Evolutionary conservation across 2,329 filamentous ascomycete genomes (phyloP).

Genomic region (Rhinocladiella similis): DNA sequence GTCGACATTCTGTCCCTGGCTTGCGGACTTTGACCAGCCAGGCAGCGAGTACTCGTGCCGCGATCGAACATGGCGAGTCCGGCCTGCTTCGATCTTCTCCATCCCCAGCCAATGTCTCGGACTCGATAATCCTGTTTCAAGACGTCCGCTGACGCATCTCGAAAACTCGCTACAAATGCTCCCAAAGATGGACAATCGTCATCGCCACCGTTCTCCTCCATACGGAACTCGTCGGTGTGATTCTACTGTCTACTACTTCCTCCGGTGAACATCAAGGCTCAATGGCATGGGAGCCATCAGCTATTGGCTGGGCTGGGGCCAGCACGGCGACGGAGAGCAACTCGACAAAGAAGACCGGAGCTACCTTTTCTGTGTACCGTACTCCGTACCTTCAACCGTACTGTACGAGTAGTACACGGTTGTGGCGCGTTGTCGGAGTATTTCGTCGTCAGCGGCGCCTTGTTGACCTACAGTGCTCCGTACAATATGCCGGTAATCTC

Average conservation of each 20-base stretch:
- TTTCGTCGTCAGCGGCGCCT: conserved; percentile 15
- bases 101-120: conserved; percentile 22
- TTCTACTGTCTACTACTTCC: too few relatives aligned
- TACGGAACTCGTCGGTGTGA: too few relatives aligned
- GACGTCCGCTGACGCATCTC: conserved; percentile 16
- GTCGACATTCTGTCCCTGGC: conserved; percentile 7
- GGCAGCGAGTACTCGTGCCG: conserved; percentile 5
- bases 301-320: not conserved
- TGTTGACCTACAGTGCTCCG: too few relatives aligned
- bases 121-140: conserved; percentile 19
- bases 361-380: not conserved
- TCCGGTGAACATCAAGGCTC: too few relatives aligned
- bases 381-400: too few relatives aligned
- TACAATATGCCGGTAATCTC: conserved; percentile 21
- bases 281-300: too few relatives aligned
- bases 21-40: conserved; percentile 2
- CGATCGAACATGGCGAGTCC: conserved; percentile 3
- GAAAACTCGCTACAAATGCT: not conserved
- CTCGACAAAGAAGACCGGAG: not conserved
- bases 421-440: conserved; percentile 19
- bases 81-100: conserved; percentile 22
- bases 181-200: conserved; percentile 2
- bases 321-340: not conserved
- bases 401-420: conserved; percentile 1
- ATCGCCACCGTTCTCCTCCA: conserved; percentile 1